Conservation (phyloP, 2,329 filamentous ascomycete species). For the Magnaporthales sp. region DNA sequence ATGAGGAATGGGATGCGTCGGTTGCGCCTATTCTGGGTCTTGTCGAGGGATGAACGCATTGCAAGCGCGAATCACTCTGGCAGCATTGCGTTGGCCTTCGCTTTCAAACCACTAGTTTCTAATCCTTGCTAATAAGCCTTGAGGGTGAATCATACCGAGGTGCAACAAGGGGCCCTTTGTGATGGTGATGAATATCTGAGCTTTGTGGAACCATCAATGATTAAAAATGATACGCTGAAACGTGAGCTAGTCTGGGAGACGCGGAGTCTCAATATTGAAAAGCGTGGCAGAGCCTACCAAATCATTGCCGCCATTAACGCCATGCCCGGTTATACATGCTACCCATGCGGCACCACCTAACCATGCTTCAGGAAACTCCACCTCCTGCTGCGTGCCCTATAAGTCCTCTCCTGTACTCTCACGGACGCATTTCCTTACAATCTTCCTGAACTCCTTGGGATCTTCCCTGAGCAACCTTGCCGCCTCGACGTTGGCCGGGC, state of each 20-base stretch:
- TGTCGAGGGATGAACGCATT: conserved; percentile 7
- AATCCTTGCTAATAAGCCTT: not conserved
- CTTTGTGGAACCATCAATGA: not conserved
- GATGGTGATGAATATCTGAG: not conserved
- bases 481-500: conserved; percentile 89
- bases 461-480: conserved; percentile 83
- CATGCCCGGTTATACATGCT: not conserved
- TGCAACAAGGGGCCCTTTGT: not conserved
- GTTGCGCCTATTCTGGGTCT: conserved; percentile 63
- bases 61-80: not conserved
- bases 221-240: not conserved
- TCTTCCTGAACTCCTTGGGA: conserved; percentile 66
- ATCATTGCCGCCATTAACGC: not conserved
- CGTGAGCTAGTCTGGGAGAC: not conserved
- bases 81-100: not conserved
- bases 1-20: conserved; percentile 84
- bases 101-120: not conserved
- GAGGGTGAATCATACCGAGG: not conserved
- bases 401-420: conserved; percentile 71
- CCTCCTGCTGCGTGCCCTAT: not conserved
- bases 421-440: conserved; percentile 69
- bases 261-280: not conserved
- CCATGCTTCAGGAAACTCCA: not conserved
- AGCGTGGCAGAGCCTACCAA: not conserved
- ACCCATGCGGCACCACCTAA: not conserved